Evolutionary conservation across 108 stramenopile genomes (phyloP).

Genomic region (Ochromonas danica): DNA sequence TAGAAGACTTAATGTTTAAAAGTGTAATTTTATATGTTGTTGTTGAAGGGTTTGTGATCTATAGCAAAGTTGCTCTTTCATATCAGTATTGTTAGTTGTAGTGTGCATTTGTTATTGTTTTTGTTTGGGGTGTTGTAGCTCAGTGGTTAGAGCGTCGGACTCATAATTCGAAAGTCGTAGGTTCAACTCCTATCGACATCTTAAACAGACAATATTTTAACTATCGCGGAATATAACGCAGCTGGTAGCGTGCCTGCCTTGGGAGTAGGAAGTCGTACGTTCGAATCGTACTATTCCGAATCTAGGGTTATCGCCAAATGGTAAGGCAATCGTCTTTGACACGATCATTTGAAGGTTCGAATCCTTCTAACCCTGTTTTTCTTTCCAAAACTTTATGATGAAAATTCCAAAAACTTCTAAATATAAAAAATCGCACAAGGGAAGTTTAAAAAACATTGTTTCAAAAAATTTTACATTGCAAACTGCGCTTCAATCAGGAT

Average conservation of each 20-base stretch:
- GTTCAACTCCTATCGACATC: conserved; percentile 15
- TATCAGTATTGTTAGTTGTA: conserved; percentile 10
- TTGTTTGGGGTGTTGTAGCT: conserved; percentile 9
- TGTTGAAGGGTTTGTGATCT: conserved; percentile 15
- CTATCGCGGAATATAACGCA: conserved; percentile 15
- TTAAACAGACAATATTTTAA: conserved; percentile 18
- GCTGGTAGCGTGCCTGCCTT: conserved; percentile 12
- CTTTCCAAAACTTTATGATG: conserved; percentile 17
- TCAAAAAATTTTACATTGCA: conserved; percentile 22
- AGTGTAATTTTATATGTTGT: conserved; percentile 17
- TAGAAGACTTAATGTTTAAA: conserved; percentile 17
- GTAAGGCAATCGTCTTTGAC: conserved; percentile 15
- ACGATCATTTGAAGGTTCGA: conserved; percentile 15
- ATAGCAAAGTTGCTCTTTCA: conserved; percentile 10
- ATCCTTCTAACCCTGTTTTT: conserved; percentile 16
- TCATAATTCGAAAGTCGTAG: too few relatives aligned
- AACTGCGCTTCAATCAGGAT: neutral
- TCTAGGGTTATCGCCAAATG: conserved; percentile 15
- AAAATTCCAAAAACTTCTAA: conserved; percentile 17
- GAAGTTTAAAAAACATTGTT: conserved; percentile 17
- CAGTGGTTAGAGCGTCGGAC: too few relatives aligned
- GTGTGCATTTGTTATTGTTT: conserved; percentile 17
- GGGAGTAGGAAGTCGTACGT: conserved; percentile 13
- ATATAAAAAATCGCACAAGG: conserved; percentile 10
- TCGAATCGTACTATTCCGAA: conserved; percentile 15